Conservation (phyloP, 1,284 basidiomycete genomes). For the Paramarasmius palmivorus region DNA sequence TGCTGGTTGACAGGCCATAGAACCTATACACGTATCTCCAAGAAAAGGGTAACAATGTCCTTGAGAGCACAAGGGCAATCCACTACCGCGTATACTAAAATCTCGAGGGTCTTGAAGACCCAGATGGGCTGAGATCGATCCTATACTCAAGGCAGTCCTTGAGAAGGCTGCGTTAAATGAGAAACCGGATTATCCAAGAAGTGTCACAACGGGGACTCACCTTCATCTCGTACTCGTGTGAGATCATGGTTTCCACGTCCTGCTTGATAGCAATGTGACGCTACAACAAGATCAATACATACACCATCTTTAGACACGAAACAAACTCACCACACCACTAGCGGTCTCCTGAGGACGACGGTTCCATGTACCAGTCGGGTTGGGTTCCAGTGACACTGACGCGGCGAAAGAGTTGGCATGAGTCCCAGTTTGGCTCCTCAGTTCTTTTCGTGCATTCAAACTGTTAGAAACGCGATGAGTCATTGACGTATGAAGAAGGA, state of each 20-base stretch:
- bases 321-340: neutral
- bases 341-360: neutral
- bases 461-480: neutral
- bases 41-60: too few species aligned
- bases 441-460: neutral
- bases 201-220: too few species aligned
- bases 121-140: too few species aligned
- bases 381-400: neutral
- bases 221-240: constrained; percentile 4
- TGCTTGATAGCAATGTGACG: constrained; percentile 1
- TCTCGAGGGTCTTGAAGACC: too few species aligned
- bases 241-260: neutral
- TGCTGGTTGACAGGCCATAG: too few species aligned
- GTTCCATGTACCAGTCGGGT: neutral
- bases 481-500: neutral
- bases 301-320: neutral
- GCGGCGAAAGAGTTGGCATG: neutral
- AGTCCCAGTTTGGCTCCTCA: neutral
- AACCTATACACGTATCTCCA: too few species aligned
- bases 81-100: too few species aligned
- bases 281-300: neutral
- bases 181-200: too few species aligned
- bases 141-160: too few species aligned
- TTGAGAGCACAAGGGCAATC: too few species aligned
- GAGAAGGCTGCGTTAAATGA: too few species aligned